Evolutionary conservation across 2,329 filamentous ascomycete species (phyloP).

Genomic region (Diatrype stigma): DNA sequence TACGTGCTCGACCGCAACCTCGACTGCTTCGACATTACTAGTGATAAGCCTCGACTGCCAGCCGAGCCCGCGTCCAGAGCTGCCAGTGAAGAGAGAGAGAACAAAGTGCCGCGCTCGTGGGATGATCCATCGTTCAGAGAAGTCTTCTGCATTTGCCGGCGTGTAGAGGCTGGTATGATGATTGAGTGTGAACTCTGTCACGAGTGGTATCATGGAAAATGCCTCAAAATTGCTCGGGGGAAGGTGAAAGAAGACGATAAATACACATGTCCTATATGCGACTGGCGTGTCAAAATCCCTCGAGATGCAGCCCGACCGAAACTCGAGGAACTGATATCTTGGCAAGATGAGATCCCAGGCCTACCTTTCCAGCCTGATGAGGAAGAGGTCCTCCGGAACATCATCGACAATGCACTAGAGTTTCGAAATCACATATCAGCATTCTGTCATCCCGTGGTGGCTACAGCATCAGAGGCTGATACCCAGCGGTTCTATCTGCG

Average conservation of each 20-base stretch:
- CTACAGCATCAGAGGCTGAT: slow-evolving; percentile 79
- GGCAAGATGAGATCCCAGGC: slow-evolving; percentile 75
- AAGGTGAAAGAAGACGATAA: slow-evolving; percentile 99
- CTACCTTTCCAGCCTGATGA: slow-evolving; percentile 96
- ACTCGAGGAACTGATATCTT: slow-evolving; percentile 78
- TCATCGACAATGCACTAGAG: slow-evolving; percentile 77
- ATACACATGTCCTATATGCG: slow-evolving; percentile 96
- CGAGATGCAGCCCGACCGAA: slow-evolving; percentile 94
- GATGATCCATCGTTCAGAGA: slow-evolving; percentile 64
- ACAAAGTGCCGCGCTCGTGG: slow-evolving; percentile 48
- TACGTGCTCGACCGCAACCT: slow-evolving; percentile 85
- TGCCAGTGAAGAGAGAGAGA: slow-evolving; percentile 51
- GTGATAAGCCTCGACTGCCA: slow-evolving; percentile 81
- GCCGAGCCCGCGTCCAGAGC: slow-evolving; percentile 90
- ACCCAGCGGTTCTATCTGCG: slow-evolving; percentile 92
- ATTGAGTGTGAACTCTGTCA: slow-evolving; percentile 98
- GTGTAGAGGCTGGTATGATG: slow-evolving; percentile 96
- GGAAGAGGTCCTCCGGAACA: slow-evolving; percentile 78
- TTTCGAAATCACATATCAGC: slow-evolving; percentile 80
- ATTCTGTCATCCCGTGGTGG: slow-evolving; percentile 77
- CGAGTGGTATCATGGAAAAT: slow-evolving; percentile 99
- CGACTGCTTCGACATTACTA: slow-evolving; percentile 82
- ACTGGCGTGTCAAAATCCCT: slow-evolving; percentile 95
- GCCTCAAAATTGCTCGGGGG: slow-evolving; percentile 92
- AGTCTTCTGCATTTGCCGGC: slow-evolving; percentile 95